phyloP scores from a whole-genome alignment of 768 basidiomycete genomes.

The Tricholoma sp. region DNA sequence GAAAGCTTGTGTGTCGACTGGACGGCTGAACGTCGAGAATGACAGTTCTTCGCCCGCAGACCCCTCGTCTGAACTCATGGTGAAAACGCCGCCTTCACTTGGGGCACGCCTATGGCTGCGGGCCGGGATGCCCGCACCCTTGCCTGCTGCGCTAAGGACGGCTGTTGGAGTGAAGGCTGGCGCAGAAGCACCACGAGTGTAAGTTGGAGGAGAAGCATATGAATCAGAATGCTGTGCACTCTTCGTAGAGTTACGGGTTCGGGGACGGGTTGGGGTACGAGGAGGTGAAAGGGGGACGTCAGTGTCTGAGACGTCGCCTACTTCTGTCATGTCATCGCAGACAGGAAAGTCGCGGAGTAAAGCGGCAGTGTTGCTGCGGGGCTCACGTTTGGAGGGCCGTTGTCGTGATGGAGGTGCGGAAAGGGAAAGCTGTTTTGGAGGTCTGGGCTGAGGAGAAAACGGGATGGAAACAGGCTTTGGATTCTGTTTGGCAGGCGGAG shows the following conservation, averaged over 20 bases:
- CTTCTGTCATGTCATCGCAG: conserved; percentile 68
- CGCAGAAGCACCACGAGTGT: not conserved
- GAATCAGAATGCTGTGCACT: conserved; percentile 35
- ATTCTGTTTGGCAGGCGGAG: not conserved
- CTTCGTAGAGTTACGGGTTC: conserved; percentile 13
- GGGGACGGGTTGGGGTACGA: conserved; percentile 23
- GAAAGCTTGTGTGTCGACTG: not conserved
- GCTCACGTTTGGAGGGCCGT: conserved; percentile 21
- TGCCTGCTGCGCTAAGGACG: not conserved
- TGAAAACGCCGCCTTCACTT: conserved; percentile 66
- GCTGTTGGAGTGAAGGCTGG: conserved; percentile 11
- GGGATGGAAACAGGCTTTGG: conserved; percentile 11
- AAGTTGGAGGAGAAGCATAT: conserved; percentile 35
- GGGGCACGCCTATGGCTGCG: conserved; percentile 55
- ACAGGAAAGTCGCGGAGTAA: conserved; percentile 50
- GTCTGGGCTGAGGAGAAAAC: conserved; percentile 12
- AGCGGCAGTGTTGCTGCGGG: conserved; percentile 11
- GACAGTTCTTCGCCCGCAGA: conserved; percentile 5
- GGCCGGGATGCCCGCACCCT: conserved; percentile 4
- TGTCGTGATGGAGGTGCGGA: conserved; percentile 48
- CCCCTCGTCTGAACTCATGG: conserved; percentile 65
- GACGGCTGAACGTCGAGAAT: not conserved
- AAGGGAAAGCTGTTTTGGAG: conserved; percentile 31
- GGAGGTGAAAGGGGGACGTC: conserved; percentile 49
- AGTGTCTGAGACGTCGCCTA: conserved; percentile 27